Evolutionary conservation across 306 rosid species (phyloP).

Genomic region (Cucurbita moschata): DNA sequence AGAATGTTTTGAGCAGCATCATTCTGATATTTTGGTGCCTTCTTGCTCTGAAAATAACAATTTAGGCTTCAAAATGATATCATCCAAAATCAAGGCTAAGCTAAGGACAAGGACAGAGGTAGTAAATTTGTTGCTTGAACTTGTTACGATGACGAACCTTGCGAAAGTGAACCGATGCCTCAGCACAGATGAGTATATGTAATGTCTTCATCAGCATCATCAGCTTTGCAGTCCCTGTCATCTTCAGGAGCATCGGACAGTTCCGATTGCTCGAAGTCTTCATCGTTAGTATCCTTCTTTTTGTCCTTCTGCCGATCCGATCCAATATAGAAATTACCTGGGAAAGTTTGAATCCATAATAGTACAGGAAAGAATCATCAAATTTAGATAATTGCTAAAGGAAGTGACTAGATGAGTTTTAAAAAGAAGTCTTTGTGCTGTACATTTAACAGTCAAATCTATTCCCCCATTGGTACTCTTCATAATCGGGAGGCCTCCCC

Average conservation of each 20-base stretch:
- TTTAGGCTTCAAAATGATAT: neutral
- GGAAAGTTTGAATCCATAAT: conserved; percentile 9
- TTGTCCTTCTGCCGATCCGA: conserved; percentile 60
- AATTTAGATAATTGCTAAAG: neutral
- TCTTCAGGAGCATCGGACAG: conserved; percentile 25
- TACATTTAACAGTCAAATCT: neutral
- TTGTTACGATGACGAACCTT: conserved; percentile 27
- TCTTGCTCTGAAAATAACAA: neutral
- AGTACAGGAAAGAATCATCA: neutral
- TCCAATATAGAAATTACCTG: conserved; percentile 90
- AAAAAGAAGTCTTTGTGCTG: neutral
- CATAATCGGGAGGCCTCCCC: neutral
- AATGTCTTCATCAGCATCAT: conserved; percentile 60
- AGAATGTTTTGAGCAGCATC: neutral
- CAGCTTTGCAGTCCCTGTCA: conserved; percentile 43
- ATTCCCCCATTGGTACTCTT: neutral
- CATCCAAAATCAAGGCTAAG: neutral
- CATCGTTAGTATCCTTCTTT: conserved; percentile 10
- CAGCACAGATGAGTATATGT: conserved; percentile 26
- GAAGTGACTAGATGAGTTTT: neutral
- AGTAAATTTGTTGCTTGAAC: neutral
- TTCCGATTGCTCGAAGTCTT: conserved; percentile 25
- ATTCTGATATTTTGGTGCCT: neutral
- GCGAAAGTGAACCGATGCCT: conserved; percentile 9
- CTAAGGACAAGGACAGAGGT: neutral